Percentiles rank a stretch among this genome's conserved stretches.
These are phyloP conservation scores for Arctostaphylos glauca DNA, from an alignment of 148 eudicot genomes.

Conservation along the genomic window DNA sequence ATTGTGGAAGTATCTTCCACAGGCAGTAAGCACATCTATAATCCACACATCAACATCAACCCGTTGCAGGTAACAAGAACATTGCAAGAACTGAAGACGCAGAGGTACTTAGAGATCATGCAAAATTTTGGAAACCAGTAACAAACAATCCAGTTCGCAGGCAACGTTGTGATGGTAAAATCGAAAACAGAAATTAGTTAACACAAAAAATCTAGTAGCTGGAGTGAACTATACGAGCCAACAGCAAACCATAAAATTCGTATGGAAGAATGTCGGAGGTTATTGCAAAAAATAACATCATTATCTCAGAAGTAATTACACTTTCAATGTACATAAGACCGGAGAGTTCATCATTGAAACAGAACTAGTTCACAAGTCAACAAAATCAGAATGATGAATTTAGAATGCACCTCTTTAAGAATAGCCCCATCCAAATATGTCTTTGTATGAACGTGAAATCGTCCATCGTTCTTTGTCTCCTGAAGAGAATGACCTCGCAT, in stretches of 20 bases:
- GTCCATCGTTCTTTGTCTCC: constrained; percentile 93
- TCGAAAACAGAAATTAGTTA: neutral
- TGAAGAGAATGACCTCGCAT: constrained; percentile 93
- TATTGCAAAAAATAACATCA: neutral
- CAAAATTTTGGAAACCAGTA: constrained; percentile 3
- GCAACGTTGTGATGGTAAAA: constrained; percentile 1
- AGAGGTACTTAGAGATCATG: constrained; percentile 3
- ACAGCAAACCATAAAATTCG: neutral
- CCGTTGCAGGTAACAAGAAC: constrained; percentile 12
- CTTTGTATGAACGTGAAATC: constrained; percentile 92
- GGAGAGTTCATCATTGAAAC: neutral
- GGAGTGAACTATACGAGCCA: neutral
- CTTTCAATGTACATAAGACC: neutral
- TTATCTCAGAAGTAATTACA: neutral
- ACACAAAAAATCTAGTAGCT: neutral
- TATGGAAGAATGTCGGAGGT: neutral
- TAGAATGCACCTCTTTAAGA: constrained; percentile 72
- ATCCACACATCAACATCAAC: neutral
- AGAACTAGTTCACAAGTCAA: neutral
- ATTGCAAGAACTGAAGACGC: neutral
- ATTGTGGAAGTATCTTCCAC: neutral
- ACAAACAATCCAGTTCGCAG: neutral
- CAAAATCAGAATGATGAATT: neutral
- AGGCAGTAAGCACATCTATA: neutral
- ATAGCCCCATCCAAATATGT: constrained; percentile 96